Conservation (phyloP, 78 protist genomes). For the Dictyostelium brefeldianum region DNA sequence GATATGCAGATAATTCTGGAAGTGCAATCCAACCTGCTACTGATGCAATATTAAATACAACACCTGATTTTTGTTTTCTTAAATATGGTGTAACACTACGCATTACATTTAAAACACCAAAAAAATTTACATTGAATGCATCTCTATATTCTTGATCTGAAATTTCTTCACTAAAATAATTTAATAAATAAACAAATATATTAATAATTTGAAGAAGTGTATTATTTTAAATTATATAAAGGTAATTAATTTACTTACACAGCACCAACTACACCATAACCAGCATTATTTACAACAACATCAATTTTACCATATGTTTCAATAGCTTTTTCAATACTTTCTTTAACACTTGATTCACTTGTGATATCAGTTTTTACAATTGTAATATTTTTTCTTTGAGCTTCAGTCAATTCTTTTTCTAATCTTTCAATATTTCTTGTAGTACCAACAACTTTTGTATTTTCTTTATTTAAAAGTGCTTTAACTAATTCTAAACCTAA, state of each 20-base stretch:
- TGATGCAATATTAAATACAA: conserved; percentile 20
- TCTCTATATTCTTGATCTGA: conserved; percentile 13
- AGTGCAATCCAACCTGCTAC: background rate
- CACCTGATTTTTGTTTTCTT: background rate
- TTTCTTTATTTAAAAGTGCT: background rate
- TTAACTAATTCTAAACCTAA: conserved; percentile 11
- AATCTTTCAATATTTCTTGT: conserved; percentile 4
- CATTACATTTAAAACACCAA: conserved; percentile 27
- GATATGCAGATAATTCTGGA: background rate
- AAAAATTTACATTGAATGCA: conserved; percentile 41
- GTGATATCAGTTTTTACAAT: conserved; percentile 13
- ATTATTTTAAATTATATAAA: background rate
- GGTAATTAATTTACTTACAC: conserved; percentile 6
- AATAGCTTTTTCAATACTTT: conserved; percentile 12
- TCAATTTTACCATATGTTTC: conserved; percentile 21
- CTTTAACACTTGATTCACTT: conserved; percentile 30
- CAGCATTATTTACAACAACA: conserved; percentile 70
- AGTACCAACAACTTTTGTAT: conserved; percentile 24
- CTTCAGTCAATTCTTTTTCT: background rate
- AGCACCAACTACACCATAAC: conserved; percentile 26
- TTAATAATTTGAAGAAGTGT: background rate
- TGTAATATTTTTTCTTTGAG: background rate
- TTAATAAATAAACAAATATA: too few relatives aligned
- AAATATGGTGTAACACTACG: conserved; percentile 8
- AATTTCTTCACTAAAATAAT: conserved; percentile 3